These are phyloP conservation scores for Corymbia calophylla DNA, from an alignment of 441 rosid species.

Conservation along the genomic window DNA sequence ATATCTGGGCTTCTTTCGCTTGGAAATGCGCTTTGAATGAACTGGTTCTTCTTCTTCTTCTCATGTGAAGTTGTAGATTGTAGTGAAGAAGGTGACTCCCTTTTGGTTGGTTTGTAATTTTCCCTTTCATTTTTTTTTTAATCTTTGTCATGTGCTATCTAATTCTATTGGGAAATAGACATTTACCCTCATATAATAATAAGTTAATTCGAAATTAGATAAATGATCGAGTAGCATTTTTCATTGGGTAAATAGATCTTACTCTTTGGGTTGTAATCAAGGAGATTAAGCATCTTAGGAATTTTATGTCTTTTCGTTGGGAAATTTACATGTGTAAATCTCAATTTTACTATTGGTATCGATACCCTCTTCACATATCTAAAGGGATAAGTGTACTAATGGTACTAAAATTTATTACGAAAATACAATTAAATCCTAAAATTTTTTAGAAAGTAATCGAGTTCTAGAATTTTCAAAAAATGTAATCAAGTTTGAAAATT, in stretches of 20 bases:
- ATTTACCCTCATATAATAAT: neutral
- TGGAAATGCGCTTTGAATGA: neutral
- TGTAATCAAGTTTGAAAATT: too few species aligned
- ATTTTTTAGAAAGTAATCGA: too few species aligned
- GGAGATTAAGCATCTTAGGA: neutral
- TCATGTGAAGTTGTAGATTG: neutral
- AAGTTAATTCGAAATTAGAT: neutral
- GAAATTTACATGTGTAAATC: neutral
- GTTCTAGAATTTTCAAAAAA: too few species aligned
- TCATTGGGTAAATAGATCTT: neutral
- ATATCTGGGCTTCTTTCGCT: neutral
- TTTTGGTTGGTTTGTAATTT: neutral
- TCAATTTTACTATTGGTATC: neutral
- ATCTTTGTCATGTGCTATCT: neutral
- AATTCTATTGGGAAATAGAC: neutral
- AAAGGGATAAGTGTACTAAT: too few species aligned
- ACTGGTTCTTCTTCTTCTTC: neutral
- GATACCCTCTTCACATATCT: too few species aligned
- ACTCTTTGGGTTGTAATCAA: too few species aligned
- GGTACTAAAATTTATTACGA: too few species aligned
- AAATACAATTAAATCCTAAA: too few species aligned
- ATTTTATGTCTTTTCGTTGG: neutral
- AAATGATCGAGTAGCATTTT: neutral
- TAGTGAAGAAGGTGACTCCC: neutral
- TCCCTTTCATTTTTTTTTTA: neutral